Evolutionary conservation across 23 red algal genomes (phyloP).

Genomic region (Agarophyton chilense): DNA sequence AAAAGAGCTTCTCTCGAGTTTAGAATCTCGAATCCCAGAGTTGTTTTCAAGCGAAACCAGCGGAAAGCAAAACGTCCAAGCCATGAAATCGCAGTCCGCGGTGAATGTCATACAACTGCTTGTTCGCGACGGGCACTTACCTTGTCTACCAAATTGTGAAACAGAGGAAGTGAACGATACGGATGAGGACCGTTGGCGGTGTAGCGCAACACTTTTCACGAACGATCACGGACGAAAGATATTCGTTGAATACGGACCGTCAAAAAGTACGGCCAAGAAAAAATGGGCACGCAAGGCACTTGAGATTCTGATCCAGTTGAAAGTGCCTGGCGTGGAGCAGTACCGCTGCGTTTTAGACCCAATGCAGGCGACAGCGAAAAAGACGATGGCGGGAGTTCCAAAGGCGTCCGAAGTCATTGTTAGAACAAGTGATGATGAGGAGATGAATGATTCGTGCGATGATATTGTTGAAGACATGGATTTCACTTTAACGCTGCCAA

Average conservation of each 20-base stretch:
- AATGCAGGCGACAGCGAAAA: neutral
- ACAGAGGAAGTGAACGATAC: neutral
- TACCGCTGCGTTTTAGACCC: neutral
- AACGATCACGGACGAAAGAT: conserved; percentile 14
- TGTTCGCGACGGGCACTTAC: neutral
- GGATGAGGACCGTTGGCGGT: conserved; percentile 5
- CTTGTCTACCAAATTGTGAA: neutral
- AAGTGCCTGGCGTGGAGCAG: conserved; percentile 2
- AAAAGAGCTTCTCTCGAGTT: neutral
- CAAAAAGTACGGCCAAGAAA: neutral
- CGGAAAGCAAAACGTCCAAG: neutral
- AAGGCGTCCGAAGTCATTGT: conserved; percentile 5
- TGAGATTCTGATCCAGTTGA: neutral
- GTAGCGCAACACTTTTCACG: neutral
- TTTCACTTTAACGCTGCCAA: neutral
- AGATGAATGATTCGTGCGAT: neutral
- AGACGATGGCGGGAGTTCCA: neutral
- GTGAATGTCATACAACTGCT: neutral
- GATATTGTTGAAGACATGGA: conserved; percentile 20
- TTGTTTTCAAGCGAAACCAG: neutral
- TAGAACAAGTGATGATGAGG: conserved; percentile 12
- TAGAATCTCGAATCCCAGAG: conserved; percentile 1
- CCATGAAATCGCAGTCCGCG: neutral
- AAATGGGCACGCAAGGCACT: conserved; percentile 22
- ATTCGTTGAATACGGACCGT: conserved; percentile 8